A percentile compares a stretch with the other conserved stretches of the same genome.
Evolutionary conservation across 208 protist species (phyloP).

Genomic region (Leishmania tropica): DNA sequence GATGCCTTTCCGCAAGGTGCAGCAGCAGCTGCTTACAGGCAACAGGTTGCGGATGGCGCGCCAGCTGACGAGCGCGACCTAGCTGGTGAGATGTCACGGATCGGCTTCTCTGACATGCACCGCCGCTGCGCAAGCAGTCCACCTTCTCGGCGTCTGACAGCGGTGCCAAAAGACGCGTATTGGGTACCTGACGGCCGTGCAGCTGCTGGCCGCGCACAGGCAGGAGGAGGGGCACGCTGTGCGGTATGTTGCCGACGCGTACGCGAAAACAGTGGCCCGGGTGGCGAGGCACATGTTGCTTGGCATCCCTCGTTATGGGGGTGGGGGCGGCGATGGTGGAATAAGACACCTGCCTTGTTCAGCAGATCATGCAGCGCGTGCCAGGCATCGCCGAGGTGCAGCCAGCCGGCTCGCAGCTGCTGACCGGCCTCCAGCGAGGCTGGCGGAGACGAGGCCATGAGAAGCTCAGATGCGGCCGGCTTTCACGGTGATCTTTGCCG

Average conservation of each 20-base stretch:
- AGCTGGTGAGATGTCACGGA: slow-evolving; percentile 33
- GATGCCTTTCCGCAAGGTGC: slow-evolving; percentile 28
- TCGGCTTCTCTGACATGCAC: slow-evolving; percentile 32
- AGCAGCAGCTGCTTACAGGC: slow-evolving; percentile 28
- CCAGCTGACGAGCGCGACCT: slow-evolving; percentile 15
- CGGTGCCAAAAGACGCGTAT: slow-evolving; percentile 12
- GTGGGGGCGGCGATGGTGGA: slow-evolving; percentile 51
- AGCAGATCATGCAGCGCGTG: slow-evolving; percentile 48
- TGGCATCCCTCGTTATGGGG: slow-evolving; percentile 43
- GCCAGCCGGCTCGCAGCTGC: slow-evolving; percentile 22
- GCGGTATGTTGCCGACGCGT: slow-evolving; percentile 44
- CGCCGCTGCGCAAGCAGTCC: slow-evolving; percentile 28
- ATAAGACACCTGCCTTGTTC: slow-evolving; percentile 36
- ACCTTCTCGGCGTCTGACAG: slow-evolving; percentile 24
- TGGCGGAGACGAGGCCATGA: slow-evolving; percentile 7
- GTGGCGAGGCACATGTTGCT: slow-evolving; percentile 52
- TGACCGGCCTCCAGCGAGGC: slow-evolving; percentile 24
- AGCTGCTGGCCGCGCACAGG: slow-evolving; percentile 27
- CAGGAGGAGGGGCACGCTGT: slow-evolving; percentile 38
- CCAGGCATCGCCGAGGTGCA: slow-evolving; percentile 27
- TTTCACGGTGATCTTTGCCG: not conserved
- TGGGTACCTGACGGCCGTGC: slow-evolving; percentile 43
- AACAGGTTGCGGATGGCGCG: slow-evolving; percentile 18
- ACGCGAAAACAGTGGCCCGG: slow-evolving; percentile 29
- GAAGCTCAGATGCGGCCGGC: not conserved